Conservation (phyloP, 2,329 filamentous ascomycete genomes). For the Hypocreales sp. region DNA sequence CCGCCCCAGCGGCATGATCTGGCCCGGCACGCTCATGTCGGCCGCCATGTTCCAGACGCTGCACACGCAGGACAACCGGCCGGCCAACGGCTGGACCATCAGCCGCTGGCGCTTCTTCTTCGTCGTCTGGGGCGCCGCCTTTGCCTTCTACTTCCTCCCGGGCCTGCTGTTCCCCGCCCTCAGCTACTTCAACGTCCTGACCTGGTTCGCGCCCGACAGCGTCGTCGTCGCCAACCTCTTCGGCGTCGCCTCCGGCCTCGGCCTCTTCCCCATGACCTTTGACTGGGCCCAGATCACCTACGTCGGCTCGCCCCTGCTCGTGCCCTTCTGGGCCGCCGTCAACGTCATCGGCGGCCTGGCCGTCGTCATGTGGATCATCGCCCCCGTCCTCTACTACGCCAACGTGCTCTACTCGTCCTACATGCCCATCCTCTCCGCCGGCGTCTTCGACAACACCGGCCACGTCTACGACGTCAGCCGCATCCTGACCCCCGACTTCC, state of each 20-base stretch:
- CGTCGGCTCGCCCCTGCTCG: slow-evolving; percentile 70
- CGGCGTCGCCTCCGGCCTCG: slow-evolving; percentile 70
- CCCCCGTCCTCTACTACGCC: slow-evolving; percentile 65
- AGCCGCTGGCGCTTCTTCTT: slow-evolving; percentile 77
- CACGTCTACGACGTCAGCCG: slow-evolving; percentile 67
- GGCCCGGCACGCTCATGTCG: slow-evolving; percentile 78
- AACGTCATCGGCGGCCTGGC: slow-evolving; percentile 71
- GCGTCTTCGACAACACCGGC: slow-evolving; percentile 76
- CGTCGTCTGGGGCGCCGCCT: slow-evolving; percentile 52
- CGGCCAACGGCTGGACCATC: slow-evolving; percentile 69
- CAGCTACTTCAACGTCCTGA: slow-evolving; percentile 79
- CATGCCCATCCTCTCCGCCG: slow-evolving; percentile 72
- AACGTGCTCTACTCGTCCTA: slow-evolving; percentile 71
- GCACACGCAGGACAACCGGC: slow-evolving; percentile 70
- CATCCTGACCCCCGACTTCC: slow-evolving; percentile 61
- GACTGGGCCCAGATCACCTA: slow-evolving; percentile 87
- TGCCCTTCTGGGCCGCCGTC: slow-evolving; percentile 75
- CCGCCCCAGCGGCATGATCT: slow-evolving; percentile 77
- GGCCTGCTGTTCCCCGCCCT: slow-evolving; percentile 70
- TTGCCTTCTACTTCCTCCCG: slow-evolving; percentile 73
- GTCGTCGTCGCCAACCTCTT: slow-evolving; percentile 80
- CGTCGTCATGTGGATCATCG: slow-evolving; percentile 72
- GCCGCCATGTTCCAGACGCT: slow-evolving; percentile 80
- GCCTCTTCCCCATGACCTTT: slow-evolving; percentile 73
- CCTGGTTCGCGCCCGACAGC: slow-evolving; percentile 76